Evolutionary conservation across 106 monocot genomes (phyloP).

Genomic region (Platanthera guangdongensis): DNA sequence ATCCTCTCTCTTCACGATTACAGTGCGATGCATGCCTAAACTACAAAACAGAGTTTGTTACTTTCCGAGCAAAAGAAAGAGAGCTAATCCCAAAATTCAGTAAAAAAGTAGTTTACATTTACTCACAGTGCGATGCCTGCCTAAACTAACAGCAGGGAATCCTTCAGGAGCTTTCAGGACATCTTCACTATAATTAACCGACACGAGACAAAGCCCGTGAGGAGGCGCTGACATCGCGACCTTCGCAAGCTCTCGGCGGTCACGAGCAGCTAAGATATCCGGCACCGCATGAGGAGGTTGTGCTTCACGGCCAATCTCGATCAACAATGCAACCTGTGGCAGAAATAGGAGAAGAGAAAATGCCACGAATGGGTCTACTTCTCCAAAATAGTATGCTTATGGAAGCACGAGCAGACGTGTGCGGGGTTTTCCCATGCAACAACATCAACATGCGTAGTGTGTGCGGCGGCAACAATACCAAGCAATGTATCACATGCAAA

Average conservation of each 20-base stretch:
- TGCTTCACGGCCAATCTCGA: slow-evolving; percentile 70
- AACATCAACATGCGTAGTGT: no score
- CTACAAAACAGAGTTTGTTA: no score
- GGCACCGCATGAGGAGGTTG: slow-evolving; percentile 56
- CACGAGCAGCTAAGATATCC: slow-evolving; percentile 46
- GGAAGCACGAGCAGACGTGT: no score
- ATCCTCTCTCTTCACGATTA: no score
- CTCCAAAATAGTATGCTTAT: neutral
- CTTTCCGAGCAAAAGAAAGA: no score
- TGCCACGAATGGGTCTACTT: neutral
- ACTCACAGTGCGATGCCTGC: slow-evolving; percentile 40
- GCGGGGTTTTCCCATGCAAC: no score
- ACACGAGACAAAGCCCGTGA: slow-evolving; percentile 68
- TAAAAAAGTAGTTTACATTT: slow-evolving; percentile 71
- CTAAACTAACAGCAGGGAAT: slow-evolving; percentile 48
- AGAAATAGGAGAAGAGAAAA: neutral
- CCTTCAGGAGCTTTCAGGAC: slow-evolving; percentile 33
- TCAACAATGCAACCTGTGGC: slow-evolving; percentile 57
- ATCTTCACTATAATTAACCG: slow-evolving; percentile 54
- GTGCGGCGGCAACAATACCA: no score
- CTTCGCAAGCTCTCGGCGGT: slow-evolving; percentile 73
- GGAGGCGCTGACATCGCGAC: slow-evolving; percentile 49
- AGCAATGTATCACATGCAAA: no score
- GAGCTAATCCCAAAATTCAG: slow-evolving; percentile 8
- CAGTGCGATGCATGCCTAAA: no score